Percentiles rank a stretch among this genome's conserved stretches.
phyloP scores from a whole-genome alignment of 768 basidiomycete genomes.

The Glaciozyma martinii region DNA sequence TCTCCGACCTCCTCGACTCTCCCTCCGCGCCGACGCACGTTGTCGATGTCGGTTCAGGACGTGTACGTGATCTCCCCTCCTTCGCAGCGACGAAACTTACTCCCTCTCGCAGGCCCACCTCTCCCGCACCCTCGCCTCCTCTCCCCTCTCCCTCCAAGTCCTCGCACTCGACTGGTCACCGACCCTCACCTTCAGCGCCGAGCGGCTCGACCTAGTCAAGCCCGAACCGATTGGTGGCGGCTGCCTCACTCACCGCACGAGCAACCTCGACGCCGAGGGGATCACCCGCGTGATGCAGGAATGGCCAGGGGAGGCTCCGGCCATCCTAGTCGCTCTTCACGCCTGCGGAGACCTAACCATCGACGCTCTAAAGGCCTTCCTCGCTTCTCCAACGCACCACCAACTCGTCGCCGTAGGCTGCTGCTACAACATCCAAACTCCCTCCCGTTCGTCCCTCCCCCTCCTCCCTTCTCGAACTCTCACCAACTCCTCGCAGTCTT shows the following conservation, averaged over 20 bases:
- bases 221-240: background rate
- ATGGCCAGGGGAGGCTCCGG: conserved; percentile 13
- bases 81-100: no score
- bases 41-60: conserved; percentile 22
- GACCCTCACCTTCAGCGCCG: conserved; percentile 20
- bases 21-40: background rate
- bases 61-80: conserved; percentile 1
- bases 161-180: conserved; percentile 26
- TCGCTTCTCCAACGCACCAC: background rate
- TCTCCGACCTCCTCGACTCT: background rate
- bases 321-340: conserved; percentile 22
- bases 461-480: conserved; percentile 4
- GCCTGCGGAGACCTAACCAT: conserved; percentile 28
- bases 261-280: conserved; percentile 11
- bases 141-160: conserved; percentile 21
- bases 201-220: conserved; percentile 14
- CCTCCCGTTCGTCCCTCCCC: background rate
- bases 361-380: conserved; percentile 15
- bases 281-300: background rate
- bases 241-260: conserved; percentile 19
- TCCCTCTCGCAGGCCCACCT: conserved; percentile 22
- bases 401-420: conserved; percentile 20
- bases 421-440: conserved; percentile 27
- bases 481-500: no score
- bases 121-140: conserved; percentile 21